Percentiles rank a stretch among this genome's conserved stretches.
Evolutionary conservation across 1,284 basidiomycete species (phyloP).

Genomic region (Moniliella sp.): DNA sequence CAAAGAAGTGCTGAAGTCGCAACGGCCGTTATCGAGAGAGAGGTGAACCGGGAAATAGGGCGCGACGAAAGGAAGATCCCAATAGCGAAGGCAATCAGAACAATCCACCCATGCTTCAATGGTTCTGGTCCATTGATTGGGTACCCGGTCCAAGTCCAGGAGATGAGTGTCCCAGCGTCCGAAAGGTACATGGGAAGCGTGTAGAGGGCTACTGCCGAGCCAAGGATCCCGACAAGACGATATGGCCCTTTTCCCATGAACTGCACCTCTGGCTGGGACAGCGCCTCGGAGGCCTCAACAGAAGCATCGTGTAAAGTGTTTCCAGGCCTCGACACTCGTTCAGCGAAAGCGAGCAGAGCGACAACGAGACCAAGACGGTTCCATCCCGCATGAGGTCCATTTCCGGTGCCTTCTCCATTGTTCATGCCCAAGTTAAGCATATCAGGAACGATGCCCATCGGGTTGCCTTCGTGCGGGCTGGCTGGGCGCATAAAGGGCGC

Average conservation of each 20-base stretch:
- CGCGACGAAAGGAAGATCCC: conserved; percentile 38
- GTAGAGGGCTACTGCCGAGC: conserved; percentile 13
- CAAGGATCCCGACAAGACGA: conserved; percentile 7
- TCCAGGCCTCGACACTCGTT: background rate
- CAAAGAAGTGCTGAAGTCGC: too few species aligned
- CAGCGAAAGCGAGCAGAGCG: conserved; percentile 6
- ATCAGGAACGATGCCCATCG: too few species aligned
- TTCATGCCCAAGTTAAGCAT: too few species aligned
- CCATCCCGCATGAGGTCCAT: conserved; percentile 24
- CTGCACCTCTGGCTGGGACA: too few species aligned
- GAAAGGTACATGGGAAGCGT: conserved; percentile 51
- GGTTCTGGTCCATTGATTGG: conserved; percentile 44
- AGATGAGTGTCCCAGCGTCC: conserved; percentile 60
- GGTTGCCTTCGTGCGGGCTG: too few species aligned
- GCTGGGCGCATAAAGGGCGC: conserved; percentile 21
- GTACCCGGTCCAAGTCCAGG: conserved; percentile 79
- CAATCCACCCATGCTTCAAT: conserved; percentile 50
- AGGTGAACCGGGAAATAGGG: too few species aligned
- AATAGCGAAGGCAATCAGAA: conserved; percentile 46
- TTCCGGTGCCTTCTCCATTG: conserved; percentile 17
- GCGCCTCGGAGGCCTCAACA: too few species aligned
- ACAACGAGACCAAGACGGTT: conserved; percentile 11
- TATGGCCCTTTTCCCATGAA: too few species aligned
- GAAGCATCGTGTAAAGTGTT: background rate
- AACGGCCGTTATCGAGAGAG: too few species aligned